A percentile compares a stretch with the other conserved stretches of the same genome.
Conservation (phyloP, 495 filamentous ascomycete genomes). For the Neurospora sp. region DNA sequence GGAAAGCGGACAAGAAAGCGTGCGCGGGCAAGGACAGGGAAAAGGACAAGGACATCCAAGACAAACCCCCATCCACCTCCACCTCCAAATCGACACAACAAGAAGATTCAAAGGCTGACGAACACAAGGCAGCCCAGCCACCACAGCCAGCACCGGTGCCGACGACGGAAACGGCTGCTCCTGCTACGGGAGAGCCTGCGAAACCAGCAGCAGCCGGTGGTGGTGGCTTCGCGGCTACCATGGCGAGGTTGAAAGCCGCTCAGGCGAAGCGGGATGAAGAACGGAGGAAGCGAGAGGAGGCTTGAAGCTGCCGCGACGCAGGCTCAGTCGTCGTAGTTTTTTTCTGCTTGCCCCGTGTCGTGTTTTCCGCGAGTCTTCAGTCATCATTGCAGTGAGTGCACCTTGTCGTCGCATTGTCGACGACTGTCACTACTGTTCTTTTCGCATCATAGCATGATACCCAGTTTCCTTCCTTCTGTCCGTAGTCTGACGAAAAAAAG, state of each 20-base stretch:
- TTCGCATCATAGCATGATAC: background rate
- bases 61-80: constrained; percentile 10
- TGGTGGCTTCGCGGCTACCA: constrained; percentile 25
- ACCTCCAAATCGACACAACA: background rate
- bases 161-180: background rate
- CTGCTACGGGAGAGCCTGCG: background rate
- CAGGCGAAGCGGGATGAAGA: constrained; percentile 28
- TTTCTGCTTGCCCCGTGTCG: background rate
- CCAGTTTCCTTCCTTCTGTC: background rate
- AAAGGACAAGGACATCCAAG: constrained; percentile 3
- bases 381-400: background rate
- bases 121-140: constrained; percentile 6
- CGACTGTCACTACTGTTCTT: background rate
- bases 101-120: constrained; percentile 24
- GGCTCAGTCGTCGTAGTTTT: background rate
- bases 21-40: constrained; percentile 10
- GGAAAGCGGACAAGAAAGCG: constrained; percentile 19
- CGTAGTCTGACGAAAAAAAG: background rate
- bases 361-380: too few species aligned
- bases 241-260: constrained; percentile 31
- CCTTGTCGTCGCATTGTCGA: background rate
- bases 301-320: constrained; percentile 15
- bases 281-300: constrained; percentile 10
- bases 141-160: constrained; percentile 2
- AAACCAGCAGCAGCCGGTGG: background rate